These are phyloP conservation scores for Trichosporon asahii DNA, from an alignment of 1,284 basidiomycete species.

Conservation along the genomic window DNA sequence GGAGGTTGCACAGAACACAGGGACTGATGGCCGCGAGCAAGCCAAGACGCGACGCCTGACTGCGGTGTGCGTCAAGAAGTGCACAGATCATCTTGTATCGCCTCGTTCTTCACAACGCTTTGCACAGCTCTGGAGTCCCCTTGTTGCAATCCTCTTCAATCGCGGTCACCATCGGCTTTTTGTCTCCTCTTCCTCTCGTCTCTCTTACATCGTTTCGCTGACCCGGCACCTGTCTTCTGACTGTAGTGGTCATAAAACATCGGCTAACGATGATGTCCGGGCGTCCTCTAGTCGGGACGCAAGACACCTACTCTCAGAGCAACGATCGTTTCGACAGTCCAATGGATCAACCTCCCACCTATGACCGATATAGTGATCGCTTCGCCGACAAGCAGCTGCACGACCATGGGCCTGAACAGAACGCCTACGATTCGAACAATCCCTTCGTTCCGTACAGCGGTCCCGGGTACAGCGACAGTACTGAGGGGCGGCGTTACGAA, in stretches of 20 bases:
- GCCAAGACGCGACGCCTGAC: slow-evolving; percentile 2
- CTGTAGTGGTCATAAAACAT: background rate
- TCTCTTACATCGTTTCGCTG: background rate
- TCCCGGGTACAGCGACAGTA: background rate
- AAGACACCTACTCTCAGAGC: background rate
- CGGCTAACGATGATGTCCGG: background rate
- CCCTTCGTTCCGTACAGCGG: background rate
- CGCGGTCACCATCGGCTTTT: background rate
- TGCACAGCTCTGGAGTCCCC: background rate
- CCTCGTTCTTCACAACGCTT: background rate
- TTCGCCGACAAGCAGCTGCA: background rate
- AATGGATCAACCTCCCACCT: background rate
- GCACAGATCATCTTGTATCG: background rate
- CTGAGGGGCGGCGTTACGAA: background rate
- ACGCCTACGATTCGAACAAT: background rate
- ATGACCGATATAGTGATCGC: background rate
- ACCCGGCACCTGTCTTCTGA: background rate
- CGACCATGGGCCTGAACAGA: background rate
- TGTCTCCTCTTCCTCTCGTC: background rate
- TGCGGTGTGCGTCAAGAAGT: background rate
- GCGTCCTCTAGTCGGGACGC: background rate
- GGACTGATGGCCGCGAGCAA: background rate
- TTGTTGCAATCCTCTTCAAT: background rate
- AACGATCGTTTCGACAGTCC: background rate
- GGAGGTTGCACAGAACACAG: background rate